Conservation (phyloP, 78 protist genomes). For the Monocercomonoides exilis region DNA sequence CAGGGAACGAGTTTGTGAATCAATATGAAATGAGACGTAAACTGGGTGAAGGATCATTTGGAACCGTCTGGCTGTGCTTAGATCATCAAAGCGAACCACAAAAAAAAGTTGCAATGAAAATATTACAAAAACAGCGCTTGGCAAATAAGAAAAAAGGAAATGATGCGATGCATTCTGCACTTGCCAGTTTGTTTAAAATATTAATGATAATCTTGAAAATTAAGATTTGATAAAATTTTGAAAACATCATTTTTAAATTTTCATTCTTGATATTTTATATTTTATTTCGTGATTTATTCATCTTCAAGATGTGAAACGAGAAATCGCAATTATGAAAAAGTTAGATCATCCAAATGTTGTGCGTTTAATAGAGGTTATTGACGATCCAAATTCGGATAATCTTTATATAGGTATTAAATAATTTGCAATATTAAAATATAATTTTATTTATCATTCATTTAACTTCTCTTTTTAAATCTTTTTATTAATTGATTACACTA, state of each 20-base stretch:
- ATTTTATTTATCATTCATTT: background rate
- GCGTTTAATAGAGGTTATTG: constrained; percentile 63
- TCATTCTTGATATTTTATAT: no score
- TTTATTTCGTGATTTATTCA: no score
- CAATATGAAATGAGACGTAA: background rate
- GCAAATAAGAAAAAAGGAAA: background rate
- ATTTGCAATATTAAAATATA: no score
- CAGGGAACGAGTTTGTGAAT: background rate
- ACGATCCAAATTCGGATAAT: constrained; percentile 46
- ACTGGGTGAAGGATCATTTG: constrained; percentile 8
- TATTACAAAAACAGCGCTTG: background rate
- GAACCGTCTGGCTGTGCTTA: background rate
- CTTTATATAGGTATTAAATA: constrained; percentile 39
- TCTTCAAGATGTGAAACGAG: constrained; percentile 25
- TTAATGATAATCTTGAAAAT: no score
- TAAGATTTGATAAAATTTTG: no score
- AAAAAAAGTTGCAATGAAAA: background rate
- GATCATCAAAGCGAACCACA: background rate
- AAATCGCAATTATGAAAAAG: constrained; percentile 69
- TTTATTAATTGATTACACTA: no score
- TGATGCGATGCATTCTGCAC: no score
- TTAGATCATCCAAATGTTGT: constrained; percentile 66
- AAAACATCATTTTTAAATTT: no score
- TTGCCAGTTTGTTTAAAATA: no score
- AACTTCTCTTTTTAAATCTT: background rate